A percentile compares a stretch with the other conserved stretches of the same genome.
Evolutionary conservation across 495 filamentous ascomycete genomes (phyloP).

Genomic region (Xylaria nigripes): DNA sequence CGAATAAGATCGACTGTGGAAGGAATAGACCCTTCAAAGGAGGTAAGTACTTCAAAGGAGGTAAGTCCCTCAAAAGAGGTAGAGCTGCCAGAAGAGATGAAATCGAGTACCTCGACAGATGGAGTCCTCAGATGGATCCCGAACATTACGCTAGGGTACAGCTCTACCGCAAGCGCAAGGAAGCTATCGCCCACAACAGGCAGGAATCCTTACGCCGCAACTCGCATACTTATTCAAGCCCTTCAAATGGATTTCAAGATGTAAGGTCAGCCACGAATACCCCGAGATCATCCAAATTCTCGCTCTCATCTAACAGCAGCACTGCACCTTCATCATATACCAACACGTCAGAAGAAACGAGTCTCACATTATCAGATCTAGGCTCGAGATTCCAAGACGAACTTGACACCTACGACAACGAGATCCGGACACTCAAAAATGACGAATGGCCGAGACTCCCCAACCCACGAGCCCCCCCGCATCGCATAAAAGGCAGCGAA

Average conservation of each 20-base stretch:
- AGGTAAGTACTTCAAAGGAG: too few relatives aligned
- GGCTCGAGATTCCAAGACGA: conserved; percentile 1
- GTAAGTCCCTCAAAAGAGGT: too few relatives aligned
- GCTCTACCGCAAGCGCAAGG: not conserved
- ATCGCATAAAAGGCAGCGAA: conserved; percentile 1
- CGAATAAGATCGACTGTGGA: too few relatives aligned
- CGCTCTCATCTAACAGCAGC: not conserved
- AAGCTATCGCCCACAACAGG: not conserved
- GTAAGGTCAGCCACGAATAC: too few relatives aligned
- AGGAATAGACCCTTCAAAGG: too few relatives aligned
- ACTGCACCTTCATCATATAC: not conserved
- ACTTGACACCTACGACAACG: conserved; percentile 7
- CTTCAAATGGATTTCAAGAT: not conserved
- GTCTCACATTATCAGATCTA: not conserved
- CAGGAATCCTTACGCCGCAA: not conserved
- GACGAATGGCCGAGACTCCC: conserved; percentile 12
- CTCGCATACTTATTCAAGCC: too few relatives aligned
- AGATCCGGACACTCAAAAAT: not conserved
- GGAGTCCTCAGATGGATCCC: not conserved
- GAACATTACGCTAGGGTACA: not conserved
- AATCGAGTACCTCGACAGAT: not conserved
- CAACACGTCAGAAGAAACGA: not conserved
- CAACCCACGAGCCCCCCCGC: not conserved
- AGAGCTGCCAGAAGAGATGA: not conserved
- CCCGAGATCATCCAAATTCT: too few relatives aligned